Evolutionary conservation across 768 basidiomycete genomes (phyloP).

Genomic region (Hydnomerulius pinastri): DNA sequence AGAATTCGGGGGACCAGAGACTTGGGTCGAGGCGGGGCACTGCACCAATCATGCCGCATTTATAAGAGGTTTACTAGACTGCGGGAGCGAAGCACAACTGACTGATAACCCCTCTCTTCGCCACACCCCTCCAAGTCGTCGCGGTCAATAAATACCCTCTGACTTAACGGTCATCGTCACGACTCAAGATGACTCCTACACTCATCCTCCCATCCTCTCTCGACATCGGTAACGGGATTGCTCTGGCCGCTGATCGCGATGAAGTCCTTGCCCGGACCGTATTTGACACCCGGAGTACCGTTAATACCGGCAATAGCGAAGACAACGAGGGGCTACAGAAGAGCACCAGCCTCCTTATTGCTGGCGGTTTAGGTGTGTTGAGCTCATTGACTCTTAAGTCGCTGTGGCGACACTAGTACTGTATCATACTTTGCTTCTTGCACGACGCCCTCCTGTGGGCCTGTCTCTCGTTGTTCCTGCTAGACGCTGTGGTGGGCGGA

Average conservation of each 20-base stretch:
- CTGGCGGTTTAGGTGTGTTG: slow-evolving; percentile 27
- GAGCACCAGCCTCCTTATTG: slow-evolving; percentile 24
- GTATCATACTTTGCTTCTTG: background rate
- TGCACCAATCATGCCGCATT: no score
- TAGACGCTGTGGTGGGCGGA: no score
- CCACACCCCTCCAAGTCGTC: slow-evolving; percentile 5
- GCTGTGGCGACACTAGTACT: background rate
- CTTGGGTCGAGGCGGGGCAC: no score
- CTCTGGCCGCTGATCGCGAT: background rate
- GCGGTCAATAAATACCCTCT: no score
- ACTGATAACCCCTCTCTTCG: no score
- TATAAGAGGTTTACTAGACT: no score
- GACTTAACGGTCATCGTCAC: background rate
- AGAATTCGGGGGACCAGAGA: no score
- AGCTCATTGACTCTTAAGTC: slow-evolving; percentile 3
- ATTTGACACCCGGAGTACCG: slow-evolving; percentile 12
- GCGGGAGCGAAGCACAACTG: no score
- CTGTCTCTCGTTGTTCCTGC: no score
- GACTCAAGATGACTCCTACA: slow-evolving; percentile 8
- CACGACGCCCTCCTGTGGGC: background rate
- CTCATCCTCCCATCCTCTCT: slow-evolving; percentile 2
- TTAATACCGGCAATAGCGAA: background rate
- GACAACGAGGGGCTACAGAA: slow-evolving; percentile 6
- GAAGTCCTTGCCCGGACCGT: slow-evolving; percentile 3
- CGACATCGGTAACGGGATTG: background rate